Conservation (phyloP, 306 rosid species). For the Fragaria nilgerrensis region DNA sequence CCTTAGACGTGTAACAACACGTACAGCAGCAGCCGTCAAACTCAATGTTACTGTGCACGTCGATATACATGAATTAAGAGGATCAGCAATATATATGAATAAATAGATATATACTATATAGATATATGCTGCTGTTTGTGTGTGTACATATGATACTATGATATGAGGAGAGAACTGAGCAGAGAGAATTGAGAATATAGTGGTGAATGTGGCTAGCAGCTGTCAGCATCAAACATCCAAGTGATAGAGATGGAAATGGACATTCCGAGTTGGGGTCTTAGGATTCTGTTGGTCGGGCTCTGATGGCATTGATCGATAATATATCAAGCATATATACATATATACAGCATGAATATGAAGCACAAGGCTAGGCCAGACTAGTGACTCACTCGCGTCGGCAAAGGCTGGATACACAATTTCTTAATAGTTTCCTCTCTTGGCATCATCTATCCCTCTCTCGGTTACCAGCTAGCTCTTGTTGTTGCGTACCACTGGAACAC, state of each 20-base stretch:
- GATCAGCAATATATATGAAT: neutral
- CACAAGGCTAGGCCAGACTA: neutral
- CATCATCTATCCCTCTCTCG: neutral
- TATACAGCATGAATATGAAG: neutral
- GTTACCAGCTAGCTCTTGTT: slow-evolving; percentile 9
- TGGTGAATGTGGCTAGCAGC: slow-evolving; percentile 14
- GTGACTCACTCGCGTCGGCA: slow-evolving; percentile 4
- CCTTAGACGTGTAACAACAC: slow-evolving; percentile 24
- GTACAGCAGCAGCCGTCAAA: slow-evolving; percentile 31
- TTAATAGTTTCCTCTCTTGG: neutral
- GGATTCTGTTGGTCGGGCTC: slow-evolving; percentile 21
- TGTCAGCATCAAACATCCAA: slow-evolving; percentile 15
- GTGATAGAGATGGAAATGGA: slow-evolving; percentile 19
- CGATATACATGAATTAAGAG: neutral
- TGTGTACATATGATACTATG: neutral
- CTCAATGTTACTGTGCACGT: neutral
- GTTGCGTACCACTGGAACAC: neutral
- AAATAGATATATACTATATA: neutral
- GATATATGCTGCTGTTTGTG: neutral
- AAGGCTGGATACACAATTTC: neutral
- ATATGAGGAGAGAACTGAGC: neutral
- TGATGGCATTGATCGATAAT: slow-evolving; percentile 1
- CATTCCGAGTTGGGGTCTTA: slow-evolving; percentile 5
- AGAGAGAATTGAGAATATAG: neutral
- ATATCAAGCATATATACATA: neutral